Conservation (phyloP, 2,329 filamentous ascomycete species). For the Gremmenia infestans region DNA sequence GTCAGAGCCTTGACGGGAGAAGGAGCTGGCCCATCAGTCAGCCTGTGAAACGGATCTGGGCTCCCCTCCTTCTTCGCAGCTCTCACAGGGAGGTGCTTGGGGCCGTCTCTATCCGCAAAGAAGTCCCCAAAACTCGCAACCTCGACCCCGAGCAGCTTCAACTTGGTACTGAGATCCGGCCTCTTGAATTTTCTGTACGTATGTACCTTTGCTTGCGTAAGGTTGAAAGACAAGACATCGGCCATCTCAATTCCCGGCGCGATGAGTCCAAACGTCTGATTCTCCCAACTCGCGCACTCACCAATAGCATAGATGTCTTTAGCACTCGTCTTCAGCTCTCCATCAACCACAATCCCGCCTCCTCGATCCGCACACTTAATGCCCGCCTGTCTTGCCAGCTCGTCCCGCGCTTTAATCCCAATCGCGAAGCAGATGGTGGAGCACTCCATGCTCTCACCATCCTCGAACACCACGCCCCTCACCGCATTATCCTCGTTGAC, state of each 20-base stretch:
- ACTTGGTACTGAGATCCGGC: conserved; percentile 84
- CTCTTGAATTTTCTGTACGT: conserved; percentile 66
- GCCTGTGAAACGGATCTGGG: conserved; percentile 38
- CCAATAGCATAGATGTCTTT: conserved; percentile 80
- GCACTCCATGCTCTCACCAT: conserved; percentile 72
- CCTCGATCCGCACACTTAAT: conserved; percentile 68
- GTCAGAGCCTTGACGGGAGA: conserved; percentile 74
- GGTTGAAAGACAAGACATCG: conserved; percentile 83
- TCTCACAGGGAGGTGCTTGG: conserved; percentile 64
- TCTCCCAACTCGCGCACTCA: conserved; percentile 86
- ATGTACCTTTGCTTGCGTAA: conserved; percentile 76
- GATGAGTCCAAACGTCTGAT: conserved; percentile 82
- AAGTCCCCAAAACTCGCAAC: conserved; percentile 93
- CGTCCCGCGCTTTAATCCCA: conserved; percentile 75
- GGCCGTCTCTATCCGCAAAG: conserved; percentile 83
- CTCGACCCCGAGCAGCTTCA: conserved; percentile 85
- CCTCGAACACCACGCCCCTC: conserved; percentile 71
- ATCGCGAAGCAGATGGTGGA: conserved; percentile 86
- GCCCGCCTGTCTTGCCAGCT: conserved; percentile 64
- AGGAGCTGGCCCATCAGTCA: conserved; percentile 50
- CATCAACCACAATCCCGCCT: conserved; percentile 61
- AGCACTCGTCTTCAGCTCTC: conserved; percentile 63
- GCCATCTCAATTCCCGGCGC: conserved; percentile 91
- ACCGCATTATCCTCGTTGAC: conserved; percentile 64
- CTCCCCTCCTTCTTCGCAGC: conserved; percentile 39